A percentile compares a stretch with the other conserved stretches of the same genome.
Evolutionary conservation across 1,284 basidiomycete genomes (phyloP).

Genomic region (Cryptococcus sp.): DNA sequence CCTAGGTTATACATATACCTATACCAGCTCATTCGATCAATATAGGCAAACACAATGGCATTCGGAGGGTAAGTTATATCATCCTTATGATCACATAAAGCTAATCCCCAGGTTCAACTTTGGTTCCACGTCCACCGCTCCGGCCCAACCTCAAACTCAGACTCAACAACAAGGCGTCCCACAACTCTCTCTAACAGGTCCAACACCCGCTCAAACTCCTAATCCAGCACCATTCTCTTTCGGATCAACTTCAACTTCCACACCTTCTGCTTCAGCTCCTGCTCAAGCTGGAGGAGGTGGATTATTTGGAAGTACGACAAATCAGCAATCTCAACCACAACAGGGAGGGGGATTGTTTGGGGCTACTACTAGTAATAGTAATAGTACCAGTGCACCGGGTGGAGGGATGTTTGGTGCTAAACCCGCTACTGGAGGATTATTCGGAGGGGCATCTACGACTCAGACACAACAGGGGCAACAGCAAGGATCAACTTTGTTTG

Average conservation of each 20-base stretch:
- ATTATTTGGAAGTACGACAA: constrained; percentile 5
- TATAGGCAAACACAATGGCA: constrained; percentile 10
- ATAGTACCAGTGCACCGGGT: constrained; percentile 4
- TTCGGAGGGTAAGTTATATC: constrained; percentile 20
- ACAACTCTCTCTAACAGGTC: constrained; percentile 17
- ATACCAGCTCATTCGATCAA: not conserved
- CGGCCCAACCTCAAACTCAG: constrained; percentile 1
- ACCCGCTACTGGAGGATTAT: constrained; percentile 2
- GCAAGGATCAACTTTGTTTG: not conserved
- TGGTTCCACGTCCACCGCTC: constrained; percentile 10
- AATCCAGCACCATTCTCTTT: constrained; percentile 26
- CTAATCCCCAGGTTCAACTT: constrained; percentile 21
- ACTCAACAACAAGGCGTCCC: constrained; percentile 10
- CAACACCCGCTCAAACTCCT: constrained; percentile 10
- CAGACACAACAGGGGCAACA: constrained; percentile 12
- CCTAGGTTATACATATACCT: not conserved
- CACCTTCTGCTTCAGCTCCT: constrained; percentile 7
- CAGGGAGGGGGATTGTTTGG: constrained; percentile 12
- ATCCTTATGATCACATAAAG: not conserved
- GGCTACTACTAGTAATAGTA: constrained; percentile 9
- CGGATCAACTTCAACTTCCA: constrained; percentile 11
- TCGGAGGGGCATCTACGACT: constrained; percentile 8
- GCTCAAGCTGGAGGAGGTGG: constrained; percentile 5
- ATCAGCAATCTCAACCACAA: constrained; percentile 2
- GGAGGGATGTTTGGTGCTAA: constrained; percentile 15